A percentile compares a stretch with the other conserved stretches of the same genome.
Evolutionary conservation across 2,329 filamentous ascomycete species (phyloP).

Genomic region (Bipolaris victoriae): DNA sequence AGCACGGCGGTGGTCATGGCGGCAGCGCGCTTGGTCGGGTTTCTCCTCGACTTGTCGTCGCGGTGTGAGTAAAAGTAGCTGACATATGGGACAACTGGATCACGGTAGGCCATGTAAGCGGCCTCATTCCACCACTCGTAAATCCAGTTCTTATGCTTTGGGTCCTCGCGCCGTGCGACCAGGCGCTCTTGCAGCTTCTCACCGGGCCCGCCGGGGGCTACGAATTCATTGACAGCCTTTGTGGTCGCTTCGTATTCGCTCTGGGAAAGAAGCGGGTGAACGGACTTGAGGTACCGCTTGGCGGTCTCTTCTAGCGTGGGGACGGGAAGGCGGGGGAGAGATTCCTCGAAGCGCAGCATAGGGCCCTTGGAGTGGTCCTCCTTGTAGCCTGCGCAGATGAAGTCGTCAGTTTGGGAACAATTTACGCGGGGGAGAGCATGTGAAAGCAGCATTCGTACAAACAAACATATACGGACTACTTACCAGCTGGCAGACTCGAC

Average conservation of each 20-base stretch:
- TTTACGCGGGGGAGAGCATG: conserved; percentile 16
- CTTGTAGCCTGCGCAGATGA: conserved; percentile 66
- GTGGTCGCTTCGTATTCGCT: conserved; percentile 74
- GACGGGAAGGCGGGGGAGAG: conserved; percentile 79
- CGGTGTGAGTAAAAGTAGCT: conserved; percentile 99
- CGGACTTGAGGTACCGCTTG: conserved; percentile 77
- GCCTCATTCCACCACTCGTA: conserved; percentile 98
- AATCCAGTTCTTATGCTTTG: conserved; percentile 89
- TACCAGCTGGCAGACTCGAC: conserved; percentile 56
- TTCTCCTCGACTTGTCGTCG: conserved; percentile 84
- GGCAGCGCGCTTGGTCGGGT: conserved; percentile 91
- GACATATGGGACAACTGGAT: conserved; percentile 96
- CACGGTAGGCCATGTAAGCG: conserved; percentile 90
- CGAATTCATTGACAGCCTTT: conserved; percentile 85
- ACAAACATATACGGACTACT: conserved; percentile 20
- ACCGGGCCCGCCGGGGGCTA: conserved; percentile 84
- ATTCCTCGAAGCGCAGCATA: conserved; percentile 86
- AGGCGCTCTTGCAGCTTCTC: conserved; percentile 87
- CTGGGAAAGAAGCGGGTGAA: conserved; percentile 74
- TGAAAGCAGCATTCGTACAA: conserved; percentile 6
- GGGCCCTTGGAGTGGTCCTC: conserved; percentile 80
- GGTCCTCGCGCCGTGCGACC: conserved; percentile 76
- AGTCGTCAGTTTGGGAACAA: conserved; percentile 4
- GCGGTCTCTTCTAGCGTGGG: conserved; percentile 84
- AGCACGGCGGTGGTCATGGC: conserved; percentile 84